These are phyloP conservation scores for Protomyces lactucae-debilis DNA, from an alignment of 1,139 yeast genomes.

Conservation along the genomic window DNA sequence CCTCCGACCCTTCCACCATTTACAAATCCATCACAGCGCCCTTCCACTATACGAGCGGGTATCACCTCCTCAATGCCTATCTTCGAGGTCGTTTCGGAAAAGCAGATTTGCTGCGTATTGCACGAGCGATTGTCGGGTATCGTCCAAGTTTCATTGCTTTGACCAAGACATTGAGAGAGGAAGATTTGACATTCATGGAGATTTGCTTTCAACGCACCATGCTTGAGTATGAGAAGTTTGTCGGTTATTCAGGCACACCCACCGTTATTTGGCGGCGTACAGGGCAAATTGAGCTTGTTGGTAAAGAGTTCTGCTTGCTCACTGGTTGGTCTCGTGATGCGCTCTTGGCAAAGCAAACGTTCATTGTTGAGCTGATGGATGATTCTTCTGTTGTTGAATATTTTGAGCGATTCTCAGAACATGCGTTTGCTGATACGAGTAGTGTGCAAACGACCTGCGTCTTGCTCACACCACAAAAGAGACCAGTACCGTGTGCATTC, in stretches of 20 bases:
- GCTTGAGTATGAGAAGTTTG: constrained; percentile 79
- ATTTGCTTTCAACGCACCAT: constrained; percentile 91
- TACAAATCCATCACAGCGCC: constrained; percentile 71
- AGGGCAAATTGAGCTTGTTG: constrained; percentile 91
- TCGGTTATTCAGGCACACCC: constrained; percentile 83
- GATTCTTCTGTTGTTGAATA: constrained; percentile 82
- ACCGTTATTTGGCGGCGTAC: constrained; percentile 94
- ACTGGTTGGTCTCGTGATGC: constrained; percentile 85
- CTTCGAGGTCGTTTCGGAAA: constrained; percentile 65
- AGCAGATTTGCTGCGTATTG: constrained; percentile 70
- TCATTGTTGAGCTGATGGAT: constrained; percentile 85
- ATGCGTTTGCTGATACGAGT: constrained; percentile 85
- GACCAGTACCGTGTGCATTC: constrained; percentile 60
- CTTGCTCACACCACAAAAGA: constrained; percentile 54
- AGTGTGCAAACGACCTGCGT: constrained; percentile 84
- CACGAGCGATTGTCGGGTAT: constrained; percentile 81
- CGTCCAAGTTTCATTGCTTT: constrained; percentile 91
- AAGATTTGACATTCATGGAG: constrained; percentile 90
- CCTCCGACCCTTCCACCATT: constrained; percentile 49
- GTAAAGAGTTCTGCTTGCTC: constrained; percentile 80
- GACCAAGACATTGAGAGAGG: constrained; percentile 79
- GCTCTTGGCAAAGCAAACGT: constrained; percentile 51
- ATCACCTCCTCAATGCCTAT: constrained; percentile 73
- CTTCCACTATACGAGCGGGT: constrained; percentile 85
- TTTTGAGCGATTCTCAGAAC: constrained; percentile 74